Evolutionary conservation across 768 basidiomycete species (phyloP).

Genomic region (Calocybe indica): DNA sequence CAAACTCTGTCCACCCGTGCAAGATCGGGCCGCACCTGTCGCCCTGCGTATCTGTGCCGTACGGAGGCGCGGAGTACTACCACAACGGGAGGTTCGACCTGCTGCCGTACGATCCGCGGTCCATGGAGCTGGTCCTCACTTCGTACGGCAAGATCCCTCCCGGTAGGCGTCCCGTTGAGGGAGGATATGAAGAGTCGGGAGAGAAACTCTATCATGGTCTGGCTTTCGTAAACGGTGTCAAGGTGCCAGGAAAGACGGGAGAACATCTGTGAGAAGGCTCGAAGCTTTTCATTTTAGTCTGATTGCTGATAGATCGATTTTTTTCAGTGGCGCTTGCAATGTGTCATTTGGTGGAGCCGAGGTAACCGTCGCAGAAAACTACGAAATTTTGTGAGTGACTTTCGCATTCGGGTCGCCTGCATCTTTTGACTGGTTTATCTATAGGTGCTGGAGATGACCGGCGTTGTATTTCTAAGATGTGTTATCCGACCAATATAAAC

Average conservation of each 20-base stretch:
- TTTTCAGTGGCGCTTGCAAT: conserved; percentile 33
- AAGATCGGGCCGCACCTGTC: conserved; percentile 64
- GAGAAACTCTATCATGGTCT: conserved; percentile 64
- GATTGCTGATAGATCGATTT: conserved; percentile 6
- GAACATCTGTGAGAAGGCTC: conserved; percentile 52
- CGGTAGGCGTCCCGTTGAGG: conserved; percentile 57
- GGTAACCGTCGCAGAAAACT: conserved; percentile 26
- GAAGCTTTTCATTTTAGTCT: not conserved
- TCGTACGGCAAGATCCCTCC: conserved; percentile 53
- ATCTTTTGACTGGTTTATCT: conserved; percentile 1
- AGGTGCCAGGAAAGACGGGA: conserved; percentile 71
- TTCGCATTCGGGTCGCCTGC: not conserved
- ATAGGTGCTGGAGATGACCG: conserved; percentile 32
- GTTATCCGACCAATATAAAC: no score
- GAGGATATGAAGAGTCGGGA: conserved; percentile 71
- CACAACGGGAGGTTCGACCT: conserved; percentile 71
- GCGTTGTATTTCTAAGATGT: no score
- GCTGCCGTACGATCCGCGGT: conserved; percentile 56
- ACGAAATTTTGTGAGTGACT: conserved; percentile 42
- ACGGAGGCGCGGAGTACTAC: conserved; percentile 51
- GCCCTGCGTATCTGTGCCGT: conserved; percentile 51
- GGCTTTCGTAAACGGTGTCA: conserved; percentile 41
- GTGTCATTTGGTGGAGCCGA: conserved; percentile 43
- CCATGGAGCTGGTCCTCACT: conserved; percentile 73
- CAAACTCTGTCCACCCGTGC: conserved; percentile 72